Conservation (phyloP, 2,329 filamentous ascomycete genomes). For the Acrodontium crateriforme region DNA sequence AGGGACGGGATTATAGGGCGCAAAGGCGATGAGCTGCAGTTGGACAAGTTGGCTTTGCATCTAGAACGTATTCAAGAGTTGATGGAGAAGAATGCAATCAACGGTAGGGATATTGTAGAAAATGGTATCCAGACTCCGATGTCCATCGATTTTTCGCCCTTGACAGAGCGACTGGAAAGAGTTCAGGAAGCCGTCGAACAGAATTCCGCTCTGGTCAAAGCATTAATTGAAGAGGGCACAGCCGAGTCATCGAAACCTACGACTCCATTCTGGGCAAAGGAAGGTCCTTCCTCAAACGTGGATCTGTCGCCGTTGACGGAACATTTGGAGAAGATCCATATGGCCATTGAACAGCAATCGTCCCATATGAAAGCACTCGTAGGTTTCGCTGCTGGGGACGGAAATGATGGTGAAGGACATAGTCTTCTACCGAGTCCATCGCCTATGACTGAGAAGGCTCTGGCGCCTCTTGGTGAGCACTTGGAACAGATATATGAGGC, state of each 20-base stretch:
- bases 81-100: slow-evolving; percentile 9
- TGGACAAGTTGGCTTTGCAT: slow-evolving; percentile 14
- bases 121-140: slow-evolving; percentile 1
- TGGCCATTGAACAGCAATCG: slow-evolving; percentile 7
- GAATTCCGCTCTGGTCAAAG: slow-evolving; percentile 12
- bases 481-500: slow-evolving; percentile 10
- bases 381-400: slow-evolving; percentile 6
- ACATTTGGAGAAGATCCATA: slow-evolving; percentile 7
- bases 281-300: neutral
- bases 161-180: slow-evolving; percentile 10
- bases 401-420: slow-evolving; percentile 2
- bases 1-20: slow-evolving; percentile 6
- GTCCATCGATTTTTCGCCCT: slow-evolving; percentile 11
- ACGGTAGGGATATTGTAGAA: slow-evolving; percentile 8
- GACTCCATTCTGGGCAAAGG: slow-evolving; percentile 6
- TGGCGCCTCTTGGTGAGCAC: slow-evolving; percentile 8
- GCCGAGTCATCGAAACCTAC: slow-evolving; percentile 4
- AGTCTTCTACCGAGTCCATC: too few species aligned
- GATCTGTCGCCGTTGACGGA: slow-evolving; percentile 6
- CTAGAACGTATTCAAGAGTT: slow-evolving; percentile 16
- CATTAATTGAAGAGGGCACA: slow-evolving; percentile 10
- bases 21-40: slow-evolving; percentile 9
- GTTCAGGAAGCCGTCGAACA: slow-evolving; percentile 16
- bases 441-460: slow-evolving; percentile 3
- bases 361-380: slow-evolving; percentile 7